phyloP scores from a whole-genome alignment of 352 stramenopile species.

The Globisporangium cylindrosporum region DNA sequence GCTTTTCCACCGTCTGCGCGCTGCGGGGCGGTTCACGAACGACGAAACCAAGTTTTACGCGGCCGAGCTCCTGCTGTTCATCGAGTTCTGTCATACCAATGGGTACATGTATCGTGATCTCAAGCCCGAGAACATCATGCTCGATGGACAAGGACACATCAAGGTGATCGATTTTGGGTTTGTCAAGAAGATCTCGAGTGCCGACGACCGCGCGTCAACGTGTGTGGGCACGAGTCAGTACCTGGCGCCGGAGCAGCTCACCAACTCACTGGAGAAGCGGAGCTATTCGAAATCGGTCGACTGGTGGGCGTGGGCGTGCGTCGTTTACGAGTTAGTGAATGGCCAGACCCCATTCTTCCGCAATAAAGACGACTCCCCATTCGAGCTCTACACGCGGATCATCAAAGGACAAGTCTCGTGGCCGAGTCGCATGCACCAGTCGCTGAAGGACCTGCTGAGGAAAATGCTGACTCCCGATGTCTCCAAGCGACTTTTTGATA shows the following conservation, averaged over 20 bases:
- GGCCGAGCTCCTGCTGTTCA: slow-evolving; percentile 55
- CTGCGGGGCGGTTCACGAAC: slow-evolving; percentile 48
- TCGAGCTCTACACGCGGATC: slow-evolving; percentile 84
- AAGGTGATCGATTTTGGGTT: slow-evolving; percentile 76
- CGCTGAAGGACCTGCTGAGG: slow-evolving; percentile 60
- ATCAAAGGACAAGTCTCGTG: slow-evolving; percentile 56
- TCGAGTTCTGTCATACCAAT: slow-evolving; percentile 48
- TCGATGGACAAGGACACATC: slow-evolving; percentile 66
- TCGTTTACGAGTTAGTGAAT: slow-evolving; percentile 80
- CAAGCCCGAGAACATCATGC: slow-evolving; percentile 90
- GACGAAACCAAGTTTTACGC: slow-evolving; percentile 82
- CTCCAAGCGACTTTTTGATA: slow-evolving; percentile 45
- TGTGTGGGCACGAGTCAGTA: slow-evolving; percentile 71
- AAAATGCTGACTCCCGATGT: slow-evolving; percentile 64
- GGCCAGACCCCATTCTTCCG: slow-evolving; percentile 76
- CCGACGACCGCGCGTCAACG: slow-evolving; percentile 45
- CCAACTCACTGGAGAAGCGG: slow-evolving; percentile 39
- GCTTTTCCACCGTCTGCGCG: slow-evolving; percentile 54
- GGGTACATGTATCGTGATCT: slow-evolving; percentile 85
- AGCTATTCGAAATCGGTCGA: slow-evolving; percentile 78
- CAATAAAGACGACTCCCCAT: slow-evolving; percentile 80
- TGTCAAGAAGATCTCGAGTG: slow-evolving; percentile 33
- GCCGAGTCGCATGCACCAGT: slow-evolving; percentile 36
- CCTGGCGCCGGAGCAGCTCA: slow-evolving; percentile 73
- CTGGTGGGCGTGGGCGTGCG: slow-evolving; percentile 82